Conservation (phyloP, 176 grass and related monocot species). For the Avena insularis region DNA sequence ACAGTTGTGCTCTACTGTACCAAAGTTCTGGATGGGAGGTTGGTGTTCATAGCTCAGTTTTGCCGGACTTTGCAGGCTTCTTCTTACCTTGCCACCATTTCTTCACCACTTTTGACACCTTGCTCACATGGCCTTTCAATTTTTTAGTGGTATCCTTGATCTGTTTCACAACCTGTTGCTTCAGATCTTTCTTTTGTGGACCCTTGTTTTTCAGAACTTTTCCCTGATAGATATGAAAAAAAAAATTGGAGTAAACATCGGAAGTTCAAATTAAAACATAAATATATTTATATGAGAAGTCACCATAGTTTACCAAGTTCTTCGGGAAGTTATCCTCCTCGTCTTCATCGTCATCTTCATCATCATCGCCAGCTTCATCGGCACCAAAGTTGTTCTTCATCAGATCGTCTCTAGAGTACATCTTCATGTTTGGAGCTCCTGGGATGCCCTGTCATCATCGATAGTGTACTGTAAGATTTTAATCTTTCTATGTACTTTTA, state of each 20-base stretch:
- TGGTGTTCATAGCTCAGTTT: slow-evolving; percentile 69
- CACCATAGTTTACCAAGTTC: slow-evolving; percentile 64
- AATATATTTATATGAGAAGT: slow-evolving; percentile 24
- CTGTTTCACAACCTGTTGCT: slow-evolving; percentile 61
- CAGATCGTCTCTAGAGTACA: slow-evolving; percentile 93
- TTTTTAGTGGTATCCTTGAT: slow-evolving; percentile 67
- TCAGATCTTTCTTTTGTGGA: slow-evolving; percentile 71
- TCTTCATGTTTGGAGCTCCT: slow-evolving; percentile 93
- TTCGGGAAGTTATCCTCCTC: slow-evolving; percentile 69
- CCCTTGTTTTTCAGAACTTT: slow-evolving; percentile 75
- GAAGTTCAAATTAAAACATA: neutral
- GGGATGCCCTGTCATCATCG: slow-evolving; percentile 69
- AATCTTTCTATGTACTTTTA: neutral
- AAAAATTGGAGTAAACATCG: neutral
- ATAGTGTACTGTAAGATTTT: slow-evolving; percentile 14
- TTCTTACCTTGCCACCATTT: slow-evolving; percentile 87
- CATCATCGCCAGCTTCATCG: slow-evolving; percentile 62
- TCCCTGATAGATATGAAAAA: slow-evolving; percentile 49
- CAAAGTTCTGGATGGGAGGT: neutral
- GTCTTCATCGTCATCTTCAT: slow-evolving; percentile 76
- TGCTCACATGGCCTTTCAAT: slow-evolving; percentile 72
- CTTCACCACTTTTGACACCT: slow-evolving; percentile 64
- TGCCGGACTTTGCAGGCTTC: slow-evolving; percentile 52
- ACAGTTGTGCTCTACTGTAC: neutral
- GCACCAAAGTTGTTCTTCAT: slow-evolving; percentile 90